Percentiles rank a stretch among this genome's conserved stretches.
These are phyloP conservation scores for Gelatoporia subvermispora DNA, from an alignment of 768 basidiomycete genomes.

Conservation along the genomic window DNA sequence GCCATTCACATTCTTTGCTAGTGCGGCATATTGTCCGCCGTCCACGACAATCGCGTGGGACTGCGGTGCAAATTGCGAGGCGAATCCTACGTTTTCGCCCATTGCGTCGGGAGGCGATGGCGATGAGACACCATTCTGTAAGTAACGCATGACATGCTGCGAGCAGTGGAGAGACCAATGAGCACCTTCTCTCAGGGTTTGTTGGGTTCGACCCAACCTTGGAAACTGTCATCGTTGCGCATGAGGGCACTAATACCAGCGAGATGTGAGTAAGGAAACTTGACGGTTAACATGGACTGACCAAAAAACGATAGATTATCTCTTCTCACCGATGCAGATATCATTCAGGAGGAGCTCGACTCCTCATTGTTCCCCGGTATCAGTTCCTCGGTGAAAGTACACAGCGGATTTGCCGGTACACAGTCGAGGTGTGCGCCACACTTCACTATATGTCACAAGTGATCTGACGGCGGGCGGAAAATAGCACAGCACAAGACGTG, in stretches of 20 bases:
- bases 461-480: background rate
- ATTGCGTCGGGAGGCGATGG: slow-evolving; percentile 48
- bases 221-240: slow-evolving; percentile 31
- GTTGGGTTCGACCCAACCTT: slow-evolving; percentile 45
- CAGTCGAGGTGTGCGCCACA: slow-evolving; percentile 36
- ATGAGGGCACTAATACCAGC: slow-evolving; percentile 32
- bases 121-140: slow-evolving; percentile 34
- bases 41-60: slow-evolving; percentile 21
- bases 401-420: slow-evolving; percentile 41
- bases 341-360: slow-evolving; percentile 32
- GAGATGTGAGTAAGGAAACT: slow-evolving; percentile 21
- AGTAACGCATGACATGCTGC: too few species aligned
- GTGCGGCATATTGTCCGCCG: slow-evolving; percentile 26
- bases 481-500: slow-evolving; percentile 35
- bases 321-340: slow-evolving; percentile 38
- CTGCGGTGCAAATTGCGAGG: slow-evolving; percentile 37
- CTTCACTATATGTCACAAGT: too few species aligned
- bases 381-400: slow-evolving; percentile 34
- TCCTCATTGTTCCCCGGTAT: slow-evolving; percentile 47
- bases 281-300: background rate
- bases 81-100: slow-evolving; percentile 42
- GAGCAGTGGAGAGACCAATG: too few species aligned
- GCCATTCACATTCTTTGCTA: slow-evolving; percentile 28
- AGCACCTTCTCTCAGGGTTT: slow-evolving; percentile 32
- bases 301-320: slow-evolving; percentile 21